Percentiles rank a stretch among this genome's conserved stretches.
These are phyloP conservation scores for Wallacemonas collosoma DNA, from an alignment of 208 protist genomes.

Conservation along the genomic window DNA sequence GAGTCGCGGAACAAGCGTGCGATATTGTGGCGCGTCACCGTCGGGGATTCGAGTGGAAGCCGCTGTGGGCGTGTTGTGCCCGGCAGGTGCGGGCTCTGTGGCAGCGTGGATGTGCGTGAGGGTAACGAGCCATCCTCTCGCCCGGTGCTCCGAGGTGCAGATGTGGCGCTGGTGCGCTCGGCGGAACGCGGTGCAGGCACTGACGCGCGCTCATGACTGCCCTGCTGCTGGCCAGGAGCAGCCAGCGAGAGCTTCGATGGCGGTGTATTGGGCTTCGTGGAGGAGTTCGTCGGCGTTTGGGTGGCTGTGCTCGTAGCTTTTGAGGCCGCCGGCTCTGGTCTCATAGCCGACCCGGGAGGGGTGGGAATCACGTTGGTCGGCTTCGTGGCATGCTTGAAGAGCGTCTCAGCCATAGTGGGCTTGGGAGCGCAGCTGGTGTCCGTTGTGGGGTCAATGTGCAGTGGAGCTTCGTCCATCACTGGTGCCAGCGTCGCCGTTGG, in stretches of 20 bases:
- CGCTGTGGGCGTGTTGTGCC: slow-evolving; percentile 28
- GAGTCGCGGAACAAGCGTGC: slow-evolving; percentile 56
- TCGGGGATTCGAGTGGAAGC: slow-evolving; percentile 34
- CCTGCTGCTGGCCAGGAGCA: slow-evolving; percentile 13
- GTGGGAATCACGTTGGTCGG: background rate
- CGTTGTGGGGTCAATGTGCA: background rate
- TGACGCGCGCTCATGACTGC: slow-evolving; percentile 18
- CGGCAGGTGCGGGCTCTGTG: slow-evolving; percentile 20
- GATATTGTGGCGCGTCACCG: slow-evolving; percentile 46
- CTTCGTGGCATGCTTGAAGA: slow-evolving; percentile 8
- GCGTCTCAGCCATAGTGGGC: slow-evolving; percentile 15
- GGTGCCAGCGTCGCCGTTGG: background rate
- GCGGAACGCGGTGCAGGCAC: slow-evolving; percentile 12
- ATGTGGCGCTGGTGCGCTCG: slow-evolving; percentile 5
- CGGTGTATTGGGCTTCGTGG: slow-evolving; percentile 22
- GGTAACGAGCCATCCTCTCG: background rate
- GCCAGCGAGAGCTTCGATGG: background rate
- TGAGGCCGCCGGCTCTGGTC: background rate
- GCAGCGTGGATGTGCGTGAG: background rate
- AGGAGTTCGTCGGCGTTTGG: background rate
- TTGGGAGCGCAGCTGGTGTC: background rate
- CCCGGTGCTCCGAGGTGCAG: background rate
- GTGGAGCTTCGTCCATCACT: background rate
- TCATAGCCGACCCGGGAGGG: background rate
- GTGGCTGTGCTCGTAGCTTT: slow-evolving; percentile 2